These are phyloP conservation scores for Wallacemonas collosoma DNA, from an alignment of 208 protist species.

Conservation along the genomic window DNA sequence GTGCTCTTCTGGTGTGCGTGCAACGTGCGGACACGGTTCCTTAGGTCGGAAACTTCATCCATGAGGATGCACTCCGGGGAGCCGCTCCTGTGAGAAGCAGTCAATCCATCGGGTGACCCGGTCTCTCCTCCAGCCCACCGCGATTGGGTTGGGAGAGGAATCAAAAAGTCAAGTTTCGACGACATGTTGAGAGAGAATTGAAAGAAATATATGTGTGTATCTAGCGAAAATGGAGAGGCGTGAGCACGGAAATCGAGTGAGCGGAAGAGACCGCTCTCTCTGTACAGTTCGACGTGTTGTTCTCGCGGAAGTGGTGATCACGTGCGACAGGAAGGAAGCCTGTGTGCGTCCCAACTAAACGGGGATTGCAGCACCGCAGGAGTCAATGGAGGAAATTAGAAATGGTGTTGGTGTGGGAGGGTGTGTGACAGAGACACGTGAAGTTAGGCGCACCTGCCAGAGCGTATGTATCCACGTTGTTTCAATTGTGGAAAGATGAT, in stretches of 20 bases:
- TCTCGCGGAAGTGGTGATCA: not conserved
- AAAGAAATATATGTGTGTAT: too few relatives aligned
- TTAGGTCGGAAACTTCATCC: not conserved
- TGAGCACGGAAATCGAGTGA: too few relatives aligned
- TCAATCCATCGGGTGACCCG: not conserved
- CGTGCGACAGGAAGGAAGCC: not conserved
- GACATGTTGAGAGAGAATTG: not conserved
- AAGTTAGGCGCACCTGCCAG: too few relatives aligned
- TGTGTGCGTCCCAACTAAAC: not conserved
- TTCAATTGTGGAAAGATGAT: too few relatives aligned
- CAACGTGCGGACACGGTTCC: not conserved
- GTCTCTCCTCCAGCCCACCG: not conserved
- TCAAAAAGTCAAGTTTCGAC: conserved; percentile 2
- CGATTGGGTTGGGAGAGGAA: not conserved
- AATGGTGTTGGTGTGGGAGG: too few relatives aligned
- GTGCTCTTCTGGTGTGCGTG: not conserved
- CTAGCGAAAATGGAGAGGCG: too few relatives aligned
- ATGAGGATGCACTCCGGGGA: not conserved
- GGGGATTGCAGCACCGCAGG: too few relatives aligned
- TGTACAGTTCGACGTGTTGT: not conserved
- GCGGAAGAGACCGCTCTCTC: too few relatives aligned
- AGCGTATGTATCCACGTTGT: too few relatives aligned
- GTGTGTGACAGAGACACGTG: too few relatives aligned
- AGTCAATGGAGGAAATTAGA: too few relatives aligned
- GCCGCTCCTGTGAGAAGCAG: not conserved